These are phyloP conservation scores for Heterobasidion irregulare DNA, from an alignment of 1,284 basidiomycete genomes.

Conservation along the genomic window DNA sequence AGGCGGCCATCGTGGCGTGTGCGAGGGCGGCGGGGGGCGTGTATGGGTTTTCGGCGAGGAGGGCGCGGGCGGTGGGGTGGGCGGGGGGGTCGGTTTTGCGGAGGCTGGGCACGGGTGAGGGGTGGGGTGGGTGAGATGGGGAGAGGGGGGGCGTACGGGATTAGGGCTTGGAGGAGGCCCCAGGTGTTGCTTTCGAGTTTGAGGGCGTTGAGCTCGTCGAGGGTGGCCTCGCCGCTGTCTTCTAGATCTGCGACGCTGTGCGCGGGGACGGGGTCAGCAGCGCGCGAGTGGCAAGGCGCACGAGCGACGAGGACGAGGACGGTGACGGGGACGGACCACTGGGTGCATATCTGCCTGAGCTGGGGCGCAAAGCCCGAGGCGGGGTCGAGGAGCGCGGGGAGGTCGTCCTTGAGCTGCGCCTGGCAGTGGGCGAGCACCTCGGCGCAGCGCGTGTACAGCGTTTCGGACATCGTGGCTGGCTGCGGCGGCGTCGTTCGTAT, in stretches of 20 bases:
- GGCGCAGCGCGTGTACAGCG: slow-evolving; percentile 52
- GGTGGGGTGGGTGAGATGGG: neutral
- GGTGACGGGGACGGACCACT: slow-evolving; percentile 41
- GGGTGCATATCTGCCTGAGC: slow-evolving; percentile 52
- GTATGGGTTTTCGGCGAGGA: slow-evolving; percentile 66
- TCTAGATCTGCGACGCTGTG: slow-evolving; percentile 44
- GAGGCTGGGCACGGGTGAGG: slow-evolving; percentile 28
- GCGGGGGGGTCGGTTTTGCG: slow-evolving; percentile 48
- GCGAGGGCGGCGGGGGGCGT: slow-evolving; percentile 69
- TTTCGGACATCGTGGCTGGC: slow-evolving; percentile 18
- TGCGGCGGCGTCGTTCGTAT: too few species aligned
- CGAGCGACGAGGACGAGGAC: neutral
- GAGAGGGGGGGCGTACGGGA: slow-evolving; percentile 39
- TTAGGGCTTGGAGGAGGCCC: slow-evolving; percentile 68
- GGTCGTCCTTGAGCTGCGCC: slow-evolving; percentile 44
- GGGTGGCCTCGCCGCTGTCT: slow-evolving; percentile 29
- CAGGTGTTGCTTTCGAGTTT: slow-evolving; percentile 77
- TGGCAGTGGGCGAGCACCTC: slow-evolving; percentile 56
- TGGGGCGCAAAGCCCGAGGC: slow-evolving; percentile 62
- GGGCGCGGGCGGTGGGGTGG: slow-evolving; percentile 35
- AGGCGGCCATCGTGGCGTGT: slow-evolving; percentile 62
- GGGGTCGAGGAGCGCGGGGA: slow-evolving; percentile 53
- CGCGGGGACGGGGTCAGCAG: neutral
- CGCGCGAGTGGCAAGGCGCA: neutral
- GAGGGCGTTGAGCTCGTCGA: slow-evolving; percentile 51